Evolutionary conservation across 2,329 filamentous ascomycete genomes (phyloP).

Genomic region (Chrysoporthe puriensis): DNA sequence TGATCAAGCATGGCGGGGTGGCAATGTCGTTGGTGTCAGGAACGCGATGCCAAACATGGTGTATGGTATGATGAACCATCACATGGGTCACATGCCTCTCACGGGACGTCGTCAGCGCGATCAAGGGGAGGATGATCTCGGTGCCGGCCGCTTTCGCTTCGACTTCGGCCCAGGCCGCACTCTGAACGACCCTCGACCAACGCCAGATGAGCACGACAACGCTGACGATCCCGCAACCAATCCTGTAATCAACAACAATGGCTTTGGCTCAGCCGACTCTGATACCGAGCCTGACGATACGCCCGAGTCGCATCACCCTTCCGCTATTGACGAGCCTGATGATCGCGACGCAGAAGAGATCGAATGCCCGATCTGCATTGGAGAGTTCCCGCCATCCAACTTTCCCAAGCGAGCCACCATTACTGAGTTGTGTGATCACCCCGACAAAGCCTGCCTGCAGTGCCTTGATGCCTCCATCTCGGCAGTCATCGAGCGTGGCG

Average conservation of each 20-base stretch:
- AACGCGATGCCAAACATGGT: not conserved
- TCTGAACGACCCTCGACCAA: constrained; percentile 4
- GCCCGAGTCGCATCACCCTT: not conserved
- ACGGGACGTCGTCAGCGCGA: not conserved
- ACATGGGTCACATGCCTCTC: not conserved
- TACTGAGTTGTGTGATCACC: constrained; percentile 23
- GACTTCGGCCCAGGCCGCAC: constrained; percentile 17
- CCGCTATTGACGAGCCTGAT: not conserved
- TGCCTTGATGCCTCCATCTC: constrained; percentile 26
- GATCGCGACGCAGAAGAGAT: constrained; percentile 7
- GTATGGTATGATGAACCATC: not conserved
- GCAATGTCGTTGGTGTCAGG: not conserved
- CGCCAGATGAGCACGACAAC: not conserved
- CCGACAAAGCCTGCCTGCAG: constrained; percentile 25
- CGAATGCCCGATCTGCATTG: constrained; percentile 26
- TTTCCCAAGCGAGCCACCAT: constrained; percentile 18
- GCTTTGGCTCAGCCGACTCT: not conserved
- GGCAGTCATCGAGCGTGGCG: constrained; percentile 20
- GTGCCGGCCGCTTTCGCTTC: not conserved
- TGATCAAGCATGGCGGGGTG: constrained; percentile 4
- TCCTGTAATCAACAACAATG: not conserved
- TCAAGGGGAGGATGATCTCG: not conserved
- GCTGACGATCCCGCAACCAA: not conserved
- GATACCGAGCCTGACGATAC: not conserved
- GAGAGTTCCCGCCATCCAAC: constrained; percentile 19